Evolutionary conservation across 352 stramenopile genomes (phyloP).

Genomic region (Globisporangium apiculatum): DNA sequence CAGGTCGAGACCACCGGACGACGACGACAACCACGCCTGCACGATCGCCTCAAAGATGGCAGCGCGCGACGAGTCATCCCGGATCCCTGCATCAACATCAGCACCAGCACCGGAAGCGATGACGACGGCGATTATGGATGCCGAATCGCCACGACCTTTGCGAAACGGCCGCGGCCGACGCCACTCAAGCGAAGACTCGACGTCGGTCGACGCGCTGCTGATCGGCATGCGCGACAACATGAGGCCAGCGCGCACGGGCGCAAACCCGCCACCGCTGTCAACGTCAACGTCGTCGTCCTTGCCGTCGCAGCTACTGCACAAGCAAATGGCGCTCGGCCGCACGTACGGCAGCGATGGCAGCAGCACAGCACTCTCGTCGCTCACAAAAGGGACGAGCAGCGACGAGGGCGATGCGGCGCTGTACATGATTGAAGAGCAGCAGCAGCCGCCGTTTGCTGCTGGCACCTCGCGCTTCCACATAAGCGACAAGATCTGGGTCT

Average conservation of each 20-base stretch:
- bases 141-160: background rate
- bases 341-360: constrained; percentile 5
- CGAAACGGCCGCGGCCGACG: constrained; percentile 1
- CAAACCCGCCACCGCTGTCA: background rate
- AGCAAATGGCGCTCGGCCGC: background rate
- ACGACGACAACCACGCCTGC: too few relatives aligned
- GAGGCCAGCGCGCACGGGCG: background rate
- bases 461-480: constrained; percentile 10
- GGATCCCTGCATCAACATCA: too few relatives aligned
- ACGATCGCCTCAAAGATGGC: too few relatives aligned
- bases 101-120: too few relatives aligned
- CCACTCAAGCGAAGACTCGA: constrained; percentile 11
- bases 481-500: constrained; percentile 50
- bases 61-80: too few relatives aligned
- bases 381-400: background rate
- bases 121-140: too few relatives aligned
- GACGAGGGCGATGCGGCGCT: background rate
- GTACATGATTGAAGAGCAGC: constrained; percentile 6
- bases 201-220: constrained; percentile 8
- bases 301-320: background rate
- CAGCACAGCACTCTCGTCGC: constrained; percentile 5
- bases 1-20: too few relatives aligned
- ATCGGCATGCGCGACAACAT: background rate
- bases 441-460: background rate
- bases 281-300: background rate